Evolutionary conservation across 345 rosid genomes (phyloP).

Genomic region (Hypericum perforatum): DNA sequence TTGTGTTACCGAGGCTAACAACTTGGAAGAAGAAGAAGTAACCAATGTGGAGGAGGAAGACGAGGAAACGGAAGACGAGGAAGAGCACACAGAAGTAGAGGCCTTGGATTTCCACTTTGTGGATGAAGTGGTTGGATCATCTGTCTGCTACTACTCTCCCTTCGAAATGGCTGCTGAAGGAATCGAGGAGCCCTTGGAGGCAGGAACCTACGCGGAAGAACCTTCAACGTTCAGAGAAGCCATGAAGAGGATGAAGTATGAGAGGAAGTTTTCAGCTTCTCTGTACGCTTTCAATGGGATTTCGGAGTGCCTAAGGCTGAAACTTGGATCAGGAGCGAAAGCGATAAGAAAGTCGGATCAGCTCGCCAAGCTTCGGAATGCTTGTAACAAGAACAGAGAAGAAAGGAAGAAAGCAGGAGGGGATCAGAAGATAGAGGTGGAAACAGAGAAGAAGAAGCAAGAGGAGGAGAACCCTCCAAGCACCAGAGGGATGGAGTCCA

Average conservation of each 20-base stretch:
- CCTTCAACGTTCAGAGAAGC: slow-evolving; percentile 37
- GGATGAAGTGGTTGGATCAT: slow-evolving; percentile 24
- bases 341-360: slow-evolving; percentile 24
- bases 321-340: slow-evolving; percentile 20
- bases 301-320: slow-evolving; percentile 40
- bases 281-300: slow-evolving; percentile 54
- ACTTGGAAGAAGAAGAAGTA: neutral
- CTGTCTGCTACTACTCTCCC: slow-evolving; percentile 39
- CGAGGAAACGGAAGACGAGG: slow-evolving; percentile 16
- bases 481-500: slow-evolving; percentile 8
- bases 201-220: slow-evolving; percentile 27
- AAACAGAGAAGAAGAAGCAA: slow-evolving; percentile 9
- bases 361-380: slow-evolving; percentile 24
- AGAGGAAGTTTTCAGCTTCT: slow-evolving; percentile 58
- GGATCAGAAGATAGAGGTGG: slow-evolving; percentile 11
- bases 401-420: slow-evolving; percentile 15
- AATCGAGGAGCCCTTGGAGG: slow-evolving; percentile 30
- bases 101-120: slow-evolving; percentile 37
- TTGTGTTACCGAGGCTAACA: slow-evolving; percentile 14
- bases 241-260: slow-evolving; percentile 51
- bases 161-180: slow-evolving; percentile 47
- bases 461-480: slow-evolving; percentile 17
- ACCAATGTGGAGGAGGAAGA: slow-evolving; percentile 4
- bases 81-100: slow-evolving; percentile 12
- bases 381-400: slow-evolving; percentile 23